These are phyloP conservation scores for Aspergillus sp. DNA, from an alignment of 2,329 filamentous ascomycete genomes.

Conservation along the genomic window DNA sequence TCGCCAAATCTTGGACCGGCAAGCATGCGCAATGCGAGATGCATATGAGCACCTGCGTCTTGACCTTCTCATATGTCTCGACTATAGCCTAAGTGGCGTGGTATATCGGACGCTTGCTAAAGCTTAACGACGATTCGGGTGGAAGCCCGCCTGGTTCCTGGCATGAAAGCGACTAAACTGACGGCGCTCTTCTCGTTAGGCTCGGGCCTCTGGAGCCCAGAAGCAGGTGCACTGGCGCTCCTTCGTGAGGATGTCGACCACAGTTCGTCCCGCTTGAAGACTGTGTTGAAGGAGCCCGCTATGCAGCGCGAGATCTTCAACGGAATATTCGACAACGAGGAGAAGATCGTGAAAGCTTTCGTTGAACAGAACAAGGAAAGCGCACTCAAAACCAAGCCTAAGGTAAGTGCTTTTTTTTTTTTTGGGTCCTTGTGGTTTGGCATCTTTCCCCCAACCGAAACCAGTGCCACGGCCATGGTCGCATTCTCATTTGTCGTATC, in stretches of 20 bases:
- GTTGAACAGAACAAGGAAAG: conserved; percentile 59
- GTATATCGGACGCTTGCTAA: not conserved
- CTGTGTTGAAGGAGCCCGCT: conserved; percentile 52
- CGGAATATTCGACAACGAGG: conserved; percentile 46
- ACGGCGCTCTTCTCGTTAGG: conserved; percentile 35
- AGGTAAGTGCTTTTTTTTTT: conserved; percentile 59
- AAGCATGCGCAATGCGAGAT: not conserved
- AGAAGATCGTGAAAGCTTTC: conserved; percentile 62
- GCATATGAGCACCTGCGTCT: too few relatives aligned
- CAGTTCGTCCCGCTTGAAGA: conserved; percentile 61
- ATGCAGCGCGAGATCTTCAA: conserved; percentile 61
- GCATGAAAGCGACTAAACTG: too few relatives aligned
- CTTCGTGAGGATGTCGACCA: conserved; percentile 69
- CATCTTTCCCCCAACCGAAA: not conserved
- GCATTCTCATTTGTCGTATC: not conserved
- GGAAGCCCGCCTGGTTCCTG: not conserved
- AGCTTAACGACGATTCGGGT: not conserved
- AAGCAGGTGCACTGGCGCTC: conserved; percentile 54
- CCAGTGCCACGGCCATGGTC: not conserved
- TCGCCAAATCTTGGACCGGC: not conserved
- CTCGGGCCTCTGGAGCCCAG: conserved; percentile 75
- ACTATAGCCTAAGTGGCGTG: too few relatives aligned
- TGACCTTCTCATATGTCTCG: too few relatives aligned
- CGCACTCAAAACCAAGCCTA: conserved; percentile 77
- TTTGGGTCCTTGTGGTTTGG: too few relatives aligned